phyloP scores from a whole-genome alignment of 2,329 filamentous ascomycete genomes.

The Alternaria triticina region DNA sequence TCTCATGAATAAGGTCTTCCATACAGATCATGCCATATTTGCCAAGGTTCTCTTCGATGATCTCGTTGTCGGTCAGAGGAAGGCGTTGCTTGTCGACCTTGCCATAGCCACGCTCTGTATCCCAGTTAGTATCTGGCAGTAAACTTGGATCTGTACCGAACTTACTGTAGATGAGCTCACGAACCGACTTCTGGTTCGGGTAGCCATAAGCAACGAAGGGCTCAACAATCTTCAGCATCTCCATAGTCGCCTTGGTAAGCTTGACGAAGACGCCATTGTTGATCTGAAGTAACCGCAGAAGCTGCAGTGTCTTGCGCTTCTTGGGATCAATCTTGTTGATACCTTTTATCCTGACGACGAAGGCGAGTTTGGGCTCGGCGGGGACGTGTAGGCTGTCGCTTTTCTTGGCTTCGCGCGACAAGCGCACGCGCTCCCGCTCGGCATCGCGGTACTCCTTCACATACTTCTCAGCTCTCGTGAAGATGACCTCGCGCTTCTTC shows the following conservation, averaged over 20 bases:
- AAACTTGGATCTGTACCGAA: conserved; percentile 67
- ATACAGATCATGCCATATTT: conserved; percentile 98
- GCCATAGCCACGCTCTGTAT: conserved; percentile 79
- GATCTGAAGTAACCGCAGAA: conserved; percentile 99
- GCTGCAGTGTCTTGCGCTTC: conserved; percentile 99
- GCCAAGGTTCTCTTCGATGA: conserved; percentile 95
- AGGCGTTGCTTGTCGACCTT: conserved; percentile 99
- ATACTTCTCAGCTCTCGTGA: conserved; percentile 99
- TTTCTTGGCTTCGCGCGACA: conserved; percentile 86
- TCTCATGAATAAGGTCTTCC: conserved; percentile 99
- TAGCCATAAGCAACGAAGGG: conserved; percentile 99
- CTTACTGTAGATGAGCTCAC: conserved; percentile 99
- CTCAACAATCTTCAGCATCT: conserved; percentile 98
- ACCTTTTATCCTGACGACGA: conserved; percentile 99
- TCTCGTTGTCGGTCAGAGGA: conserved; percentile 94
- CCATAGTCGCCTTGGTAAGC: conserved; percentile 94
- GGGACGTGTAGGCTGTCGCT: conserved; percentile 93
- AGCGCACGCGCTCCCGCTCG: conserved; percentile 98
- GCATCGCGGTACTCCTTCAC: conserved; percentile 99
- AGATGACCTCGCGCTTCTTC: conserved; percentile 98
- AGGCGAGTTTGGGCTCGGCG: conserved; percentile 94
- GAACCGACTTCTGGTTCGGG: conserved; percentile 98
- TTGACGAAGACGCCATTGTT: conserved; percentile 99
- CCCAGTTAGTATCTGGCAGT: conserved; percentile 10
- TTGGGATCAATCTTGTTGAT: conserved; percentile 99